phyloP scores from a whole-genome alignment of 768 basidiomycete genomes.

The Phaeotremella skinneri region DNA sequence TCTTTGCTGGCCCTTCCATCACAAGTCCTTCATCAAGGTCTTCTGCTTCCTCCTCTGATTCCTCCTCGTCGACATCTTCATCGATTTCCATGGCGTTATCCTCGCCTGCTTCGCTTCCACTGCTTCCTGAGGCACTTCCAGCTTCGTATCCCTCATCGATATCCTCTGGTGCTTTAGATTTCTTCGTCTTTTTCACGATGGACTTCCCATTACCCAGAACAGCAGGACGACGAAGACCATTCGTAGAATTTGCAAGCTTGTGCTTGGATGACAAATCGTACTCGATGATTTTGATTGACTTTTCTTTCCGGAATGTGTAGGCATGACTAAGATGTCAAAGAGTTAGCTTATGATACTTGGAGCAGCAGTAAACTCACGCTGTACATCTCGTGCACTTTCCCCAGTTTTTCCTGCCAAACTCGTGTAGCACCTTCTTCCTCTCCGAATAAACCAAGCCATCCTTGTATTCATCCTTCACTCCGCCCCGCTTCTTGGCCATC shows the following conservation, averaged over 20 bases:
- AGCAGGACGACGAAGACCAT: conserved; percentile 67
- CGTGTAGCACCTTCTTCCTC: conserved; percentile 74
- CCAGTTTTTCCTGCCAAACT: conserved; percentile 69
- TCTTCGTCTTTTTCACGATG: conserved; percentile 16
- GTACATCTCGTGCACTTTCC: conserved; percentile 75
- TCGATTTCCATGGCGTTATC: conserved; percentile 49
- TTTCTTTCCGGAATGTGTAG: conserved; percentile 91
- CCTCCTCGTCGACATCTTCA: conserved; percentile 49
- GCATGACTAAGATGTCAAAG: conserved; percentile 59
- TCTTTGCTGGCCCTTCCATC: conserved; percentile 43
- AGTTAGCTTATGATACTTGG: neutral
- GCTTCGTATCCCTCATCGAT: conserved; percentile 54
- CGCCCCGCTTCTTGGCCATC: conserved; percentile 51
- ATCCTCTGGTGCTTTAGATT: conserved; percentile 23
- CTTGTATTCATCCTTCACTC: conserved; percentile 72
- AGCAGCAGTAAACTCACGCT: conserved; percentile 61
- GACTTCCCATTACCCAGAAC: conserved; percentile 57
- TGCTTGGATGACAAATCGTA: conserved; percentile 80
- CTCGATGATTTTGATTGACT: conserved; percentile 89
- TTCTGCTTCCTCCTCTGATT: conserved; percentile 59
- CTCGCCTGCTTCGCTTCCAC: conserved; percentile 32
- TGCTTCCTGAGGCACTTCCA: conserved; percentile 39
- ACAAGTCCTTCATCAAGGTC: conserved; percentile 55
- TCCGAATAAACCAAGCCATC: conserved; percentile 81
- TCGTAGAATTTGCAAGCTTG: conserved; percentile 60